Evolutionary conservation across 768 basidiomycete genomes (phyloP).

Genomic region (Tylopilus subfusipes): DNA sequence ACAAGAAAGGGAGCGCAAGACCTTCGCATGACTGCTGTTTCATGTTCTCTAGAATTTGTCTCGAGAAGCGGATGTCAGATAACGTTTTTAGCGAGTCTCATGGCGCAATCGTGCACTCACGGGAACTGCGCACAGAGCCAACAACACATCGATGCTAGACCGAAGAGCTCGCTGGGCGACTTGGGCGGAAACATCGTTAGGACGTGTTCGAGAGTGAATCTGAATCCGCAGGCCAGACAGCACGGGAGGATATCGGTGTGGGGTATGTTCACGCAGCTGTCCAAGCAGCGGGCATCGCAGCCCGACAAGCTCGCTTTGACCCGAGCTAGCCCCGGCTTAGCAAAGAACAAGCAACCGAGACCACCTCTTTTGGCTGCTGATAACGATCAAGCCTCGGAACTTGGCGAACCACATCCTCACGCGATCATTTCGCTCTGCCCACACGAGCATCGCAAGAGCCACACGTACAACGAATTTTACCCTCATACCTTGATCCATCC

Average conservation of each 20-base stretch:
- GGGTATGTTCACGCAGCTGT: constrained; percentile 19
- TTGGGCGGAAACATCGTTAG: constrained; percentile 17
- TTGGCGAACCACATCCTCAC: no score
- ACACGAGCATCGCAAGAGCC: background rate
- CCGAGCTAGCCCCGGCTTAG: background rate
- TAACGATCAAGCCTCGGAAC: no score
- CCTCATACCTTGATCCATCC: constrained; percentile 33
- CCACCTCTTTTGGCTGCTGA: background rate
- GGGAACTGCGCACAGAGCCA: constrained; percentile 91
- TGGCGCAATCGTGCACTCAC: constrained; percentile 44
- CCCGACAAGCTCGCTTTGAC: background rate
- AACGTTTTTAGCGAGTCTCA: background rate
- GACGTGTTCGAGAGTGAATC: background rate
- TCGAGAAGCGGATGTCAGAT: constrained; percentile 28
- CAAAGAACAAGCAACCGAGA: background rate
- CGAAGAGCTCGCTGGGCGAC: constrained; percentile 58
- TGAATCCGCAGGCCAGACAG: background rate
- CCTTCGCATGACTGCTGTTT: constrained; percentile 78
- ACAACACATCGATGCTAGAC: constrained; percentile 67
- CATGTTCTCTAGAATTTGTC: constrained; percentile 82
- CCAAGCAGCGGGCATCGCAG: background rate
- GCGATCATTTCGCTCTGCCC: background rate
- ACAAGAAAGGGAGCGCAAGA: constrained; percentile 87
- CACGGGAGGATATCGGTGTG: constrained; percentile 5
- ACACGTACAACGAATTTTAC: background rate